A percentile compares a stretch with the other conserved stretches of the same genome.
These are phyloP conservation scores for Aureobasidium sp. DNA, from an alignment of 2,329 filamentous ascomycete species.

Conservation along the genomic window DNA sequence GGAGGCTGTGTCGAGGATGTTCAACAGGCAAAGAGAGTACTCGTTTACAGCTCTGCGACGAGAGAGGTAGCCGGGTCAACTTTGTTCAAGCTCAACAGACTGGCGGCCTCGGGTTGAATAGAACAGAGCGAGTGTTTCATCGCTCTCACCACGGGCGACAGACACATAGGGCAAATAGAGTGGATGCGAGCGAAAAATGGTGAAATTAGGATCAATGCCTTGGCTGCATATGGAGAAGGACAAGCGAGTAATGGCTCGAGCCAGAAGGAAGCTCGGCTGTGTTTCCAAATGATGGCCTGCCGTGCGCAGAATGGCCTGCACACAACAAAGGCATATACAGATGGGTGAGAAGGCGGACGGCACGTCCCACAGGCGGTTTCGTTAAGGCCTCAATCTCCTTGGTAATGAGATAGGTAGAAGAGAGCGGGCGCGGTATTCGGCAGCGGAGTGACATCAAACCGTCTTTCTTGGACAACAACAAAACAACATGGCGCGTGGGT, in stretches of 20 bases:
- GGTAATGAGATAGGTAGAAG: not conserved
- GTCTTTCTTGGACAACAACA: constrained; percentile 7
- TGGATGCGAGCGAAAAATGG: not conserved
- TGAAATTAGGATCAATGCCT: constrained; percentile 12
- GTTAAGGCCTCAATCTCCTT: not conserved
- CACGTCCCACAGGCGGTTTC: not conserved
- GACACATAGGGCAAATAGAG: not conserved
- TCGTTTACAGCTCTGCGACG: not conserved
- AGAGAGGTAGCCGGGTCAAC: not conserved
- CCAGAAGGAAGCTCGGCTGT: constrained; percentile 6
- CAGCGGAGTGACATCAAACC: constrained; percentile 13
- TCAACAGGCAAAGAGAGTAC: not conserved
- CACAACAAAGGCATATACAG: not conserved
- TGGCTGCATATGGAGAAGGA: constrained; percentile 5
- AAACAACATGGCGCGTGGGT: not conserved
- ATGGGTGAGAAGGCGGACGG: not conserved
- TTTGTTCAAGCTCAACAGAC: not conserved
- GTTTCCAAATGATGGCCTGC: constrained; percentile 2
- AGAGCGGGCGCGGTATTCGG: not conserved
- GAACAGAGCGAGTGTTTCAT: not conserved
- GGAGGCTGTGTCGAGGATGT: not conserved
- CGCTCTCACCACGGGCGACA: not conserved
- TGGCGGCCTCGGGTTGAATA: not conserved
- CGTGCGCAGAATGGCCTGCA: not conserved
- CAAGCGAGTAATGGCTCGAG: not conserved